These are phyloP conservation scores for Annulohypoxylon truncatum DNA, from an alignment of 2,329 filamentous ascomycete genomes.

Conservation along the genomic window DNA sequence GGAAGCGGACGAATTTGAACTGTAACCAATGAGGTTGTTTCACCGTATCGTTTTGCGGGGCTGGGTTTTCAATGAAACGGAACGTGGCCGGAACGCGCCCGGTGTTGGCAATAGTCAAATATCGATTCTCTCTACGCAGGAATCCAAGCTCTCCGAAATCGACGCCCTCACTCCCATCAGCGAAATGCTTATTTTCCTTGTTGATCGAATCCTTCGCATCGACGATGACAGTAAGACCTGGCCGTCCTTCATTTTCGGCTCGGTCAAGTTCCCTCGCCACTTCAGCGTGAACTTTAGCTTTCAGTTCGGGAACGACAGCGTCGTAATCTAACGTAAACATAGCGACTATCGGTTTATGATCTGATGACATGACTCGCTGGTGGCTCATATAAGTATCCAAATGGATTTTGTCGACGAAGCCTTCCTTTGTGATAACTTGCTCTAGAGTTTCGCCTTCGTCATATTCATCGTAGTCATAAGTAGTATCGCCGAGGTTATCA, in stretches of 20 bases:
- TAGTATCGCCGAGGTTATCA: conserved; percentile 57
- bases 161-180: conserved; percentile 67
- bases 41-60: conserved; percentile 56
- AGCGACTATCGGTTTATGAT: conserved; percentile 92
- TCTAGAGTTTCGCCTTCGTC: conserved; percentile 60
- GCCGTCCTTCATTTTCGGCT: conserved; percentile 89
- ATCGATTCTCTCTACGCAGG: conserved; percentile 71
- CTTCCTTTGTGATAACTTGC: conserved; percentile 67
- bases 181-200: conserved; percentile 52
- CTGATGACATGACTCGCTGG: conserved; percentile 89
- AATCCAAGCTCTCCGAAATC: conserved; percentile 83
- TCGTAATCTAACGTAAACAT: conserved; percentile 88
- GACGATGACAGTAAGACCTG: conserved; percentile 83
- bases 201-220: conserved; percentile 64
- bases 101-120: conserved; percentile 91
- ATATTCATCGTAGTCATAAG: conserved; percentile 71
- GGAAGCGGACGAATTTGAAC: conserved; percentile 40
- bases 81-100: conserved; percentile 83
- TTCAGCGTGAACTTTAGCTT: conserved; percentile 84
- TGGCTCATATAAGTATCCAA: conserved; percentile 83
- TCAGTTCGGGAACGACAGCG: conserved; percentile 85
- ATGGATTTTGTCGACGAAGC: conserved; percentile 64
- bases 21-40: conserved; percentile 45
- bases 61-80: conserved; percentile 79
- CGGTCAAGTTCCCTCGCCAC: conserved; percentile 89